phyloP scores from a whole-genome alignment of 2,329 filamentous ascomycete species.

The Cytospora schulzeri region DNA sequence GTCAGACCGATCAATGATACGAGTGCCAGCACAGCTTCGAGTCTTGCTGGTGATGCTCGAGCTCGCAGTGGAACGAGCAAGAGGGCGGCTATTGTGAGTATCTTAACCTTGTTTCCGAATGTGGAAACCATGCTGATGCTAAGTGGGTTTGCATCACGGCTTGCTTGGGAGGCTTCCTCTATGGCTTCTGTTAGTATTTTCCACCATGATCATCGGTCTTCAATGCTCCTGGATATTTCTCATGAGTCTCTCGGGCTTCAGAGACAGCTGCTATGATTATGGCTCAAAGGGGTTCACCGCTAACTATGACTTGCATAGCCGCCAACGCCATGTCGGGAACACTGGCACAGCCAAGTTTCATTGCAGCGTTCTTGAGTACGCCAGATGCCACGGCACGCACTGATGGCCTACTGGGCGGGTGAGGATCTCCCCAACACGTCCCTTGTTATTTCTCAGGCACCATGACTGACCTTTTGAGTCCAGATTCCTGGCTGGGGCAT shows the following conservation, averaged over 20 bases:
- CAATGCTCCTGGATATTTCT: too few species aligned
- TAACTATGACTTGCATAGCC: background rate
- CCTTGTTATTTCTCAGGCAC: background rate
- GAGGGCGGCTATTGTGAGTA: background rate
- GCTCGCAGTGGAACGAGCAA: background rate
- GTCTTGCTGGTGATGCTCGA: background rate
- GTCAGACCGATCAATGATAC: background rate
- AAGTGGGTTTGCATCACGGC: background rate
- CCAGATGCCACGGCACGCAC: background rate
- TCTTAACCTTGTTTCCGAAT: background rate
- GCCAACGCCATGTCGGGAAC: background rate
- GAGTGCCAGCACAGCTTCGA: background rate
- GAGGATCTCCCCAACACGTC: background rate
- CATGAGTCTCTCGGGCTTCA: too few species aligned
- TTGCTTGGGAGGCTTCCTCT: background rate
- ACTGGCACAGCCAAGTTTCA: background rate
- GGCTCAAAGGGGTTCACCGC: background rate
- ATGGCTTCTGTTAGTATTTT: background rate
- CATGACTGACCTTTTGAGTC: background rate
- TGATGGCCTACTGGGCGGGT: background rate
- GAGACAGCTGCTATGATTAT: background rate
- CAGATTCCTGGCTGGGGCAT: background rate
- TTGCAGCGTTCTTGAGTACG: background rate
- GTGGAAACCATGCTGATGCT: background rate
- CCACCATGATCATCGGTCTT: too few species aligned